Evolutionary conservation across 176 grass and related monocot genomes (phyloP), one percentile per base, ranked within the genome.

Genomic region (Bonia amplexicaulis): DNA sequence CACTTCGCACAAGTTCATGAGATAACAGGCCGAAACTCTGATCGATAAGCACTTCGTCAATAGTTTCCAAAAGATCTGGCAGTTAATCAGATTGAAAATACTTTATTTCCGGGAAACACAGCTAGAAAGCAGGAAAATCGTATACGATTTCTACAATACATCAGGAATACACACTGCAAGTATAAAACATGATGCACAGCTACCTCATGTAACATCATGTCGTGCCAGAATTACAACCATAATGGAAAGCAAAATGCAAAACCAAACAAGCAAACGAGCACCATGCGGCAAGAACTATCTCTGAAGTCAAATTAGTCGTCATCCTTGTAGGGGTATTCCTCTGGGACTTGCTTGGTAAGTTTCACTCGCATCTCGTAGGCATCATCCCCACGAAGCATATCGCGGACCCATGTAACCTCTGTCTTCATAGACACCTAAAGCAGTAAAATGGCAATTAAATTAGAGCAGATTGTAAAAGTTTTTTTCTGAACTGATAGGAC

Each of bases 241-340:
- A 0, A 8, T 6, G 48, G 5, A 33, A 46, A 66, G 29, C 11
- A 29, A 27, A 40, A 66, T 13, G 29, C 51, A 47, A 57, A 37
- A 58, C 65, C 46, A 39, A 46, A 74, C 48, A 71, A 42, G 48
- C 20, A 67, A 57, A 72, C 19, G 15, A 27, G 31, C 37, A 69
- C 8, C 80, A 27, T 26, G 69, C 1, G 14, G 19, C 54, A 64
- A 17, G 39, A 72, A 58, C 15, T 66, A 51, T 25, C 22, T 59
- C 22, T 22, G 40, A 25, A 40, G 74, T 68, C 17, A 73, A 79
- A 60, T 88, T 82, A 98, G 3, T 98, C 93, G 11, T 98, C 96
- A 79, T 98, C 93, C 82, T 98, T 98, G 79, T 95, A 98, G 51
- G 96, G 96, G 88, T 98, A 98, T 90, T 98, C 96, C 88, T 98